phyloP scores from a whole-genome alignment of 2,329 filamentous ascomycete genomes.

The Fusarium praegraminearum region DNA sequence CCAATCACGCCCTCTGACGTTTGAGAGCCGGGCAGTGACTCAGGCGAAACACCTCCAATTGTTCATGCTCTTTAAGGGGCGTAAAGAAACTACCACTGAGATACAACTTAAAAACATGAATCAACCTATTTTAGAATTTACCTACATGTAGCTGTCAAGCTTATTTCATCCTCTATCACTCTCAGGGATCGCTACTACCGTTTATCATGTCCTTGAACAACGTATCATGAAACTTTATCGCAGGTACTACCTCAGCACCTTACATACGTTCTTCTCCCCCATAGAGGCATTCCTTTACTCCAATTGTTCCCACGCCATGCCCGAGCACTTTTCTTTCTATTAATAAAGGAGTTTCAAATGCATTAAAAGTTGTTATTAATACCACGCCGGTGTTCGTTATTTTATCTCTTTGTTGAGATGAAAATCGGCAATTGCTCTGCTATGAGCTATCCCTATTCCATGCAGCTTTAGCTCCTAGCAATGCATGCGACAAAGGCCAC shows the following conservation, averaged over 20 bases:
- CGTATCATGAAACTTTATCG: neutral
- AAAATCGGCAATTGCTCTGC: constrained; percentile 15
- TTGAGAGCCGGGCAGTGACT: constrained; percentile 42
- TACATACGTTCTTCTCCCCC: too few species aligned
- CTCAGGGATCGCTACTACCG: neutral
- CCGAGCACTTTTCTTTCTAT: constrained; percentile 7
- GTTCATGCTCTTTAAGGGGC: constrained; percentile 17
- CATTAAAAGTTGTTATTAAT: constrained; percentile 20
- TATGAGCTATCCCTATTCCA: constrained; percentile 20
- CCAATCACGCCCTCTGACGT: constrained; percentile 33
- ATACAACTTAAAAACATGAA: neutral
- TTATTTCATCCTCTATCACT: neutral
- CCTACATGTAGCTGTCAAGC: neutral
- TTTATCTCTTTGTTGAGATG: constrained; percentile 18
- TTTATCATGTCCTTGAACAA: neutral
- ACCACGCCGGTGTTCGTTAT: constrained; percentile 11
- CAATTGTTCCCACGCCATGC: neutral
- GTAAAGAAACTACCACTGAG: neutral
- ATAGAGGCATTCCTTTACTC: neutral
- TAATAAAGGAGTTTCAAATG: constrained; percentile 19
- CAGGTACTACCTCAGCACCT: neutral
- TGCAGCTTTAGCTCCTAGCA: constrained; percentile 25
- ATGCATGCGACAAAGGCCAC: constrained; percentile 31
- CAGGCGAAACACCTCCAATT: constrained; percentile 41
- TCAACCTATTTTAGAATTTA: neutral